Evolutionary conservation across 163 green algal genomes (phyloP).

Genomic region (Chloroidium sp.): DNA sequence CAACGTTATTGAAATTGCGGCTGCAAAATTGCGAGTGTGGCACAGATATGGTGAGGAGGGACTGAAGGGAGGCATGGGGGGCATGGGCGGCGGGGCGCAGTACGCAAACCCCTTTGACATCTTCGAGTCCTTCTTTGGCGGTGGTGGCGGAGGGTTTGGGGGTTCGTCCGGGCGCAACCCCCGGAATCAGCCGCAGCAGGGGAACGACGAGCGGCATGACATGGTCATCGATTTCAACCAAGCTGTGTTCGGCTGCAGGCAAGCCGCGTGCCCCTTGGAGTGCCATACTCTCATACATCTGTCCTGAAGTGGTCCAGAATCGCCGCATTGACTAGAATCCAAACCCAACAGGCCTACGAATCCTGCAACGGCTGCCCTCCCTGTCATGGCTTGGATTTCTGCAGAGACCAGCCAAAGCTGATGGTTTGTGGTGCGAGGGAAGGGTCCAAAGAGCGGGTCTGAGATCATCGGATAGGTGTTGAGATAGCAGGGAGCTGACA

Average conservation of each 20-base stretch:
- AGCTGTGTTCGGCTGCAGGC: slow-evolving; percentile 83
- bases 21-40: neutral
- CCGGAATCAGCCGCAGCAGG: slow-evolving; percentile 34
- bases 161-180: slow-evolving; percentile 28
- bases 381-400: too few relatives aligned
- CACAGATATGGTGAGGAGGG: slow-evolving; percentile 81
- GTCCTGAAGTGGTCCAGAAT: too few relatives aligned
- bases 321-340: too few relatives aligned
- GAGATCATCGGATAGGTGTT: neutral
- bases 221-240: slow-evolving; percentile 91
- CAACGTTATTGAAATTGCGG: neutral
- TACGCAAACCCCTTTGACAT: slow-evolving; percentile 97
- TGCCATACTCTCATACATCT: too few relatives aligned
- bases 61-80: slow-evolving; percentile 76
- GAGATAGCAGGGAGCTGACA: neutral
- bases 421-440: too few relatives aligned
- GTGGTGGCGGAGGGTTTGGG: slow-evolving; percentile 33
- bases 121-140: slow-evolving; percentile 97
- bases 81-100: slow-evolving; percentile 44
- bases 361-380: too few relatives aligned
- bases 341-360: too few relatives aligned
- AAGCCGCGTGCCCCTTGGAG: too few relatives aligned
- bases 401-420: too few relatives aligned
- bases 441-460: neutral
- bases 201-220: slow-evolving; percentile 82